phyloP scores from a whole-genome alignment of 1,284 basidiomycete genomes.

The Pascua sp. region DNA sequence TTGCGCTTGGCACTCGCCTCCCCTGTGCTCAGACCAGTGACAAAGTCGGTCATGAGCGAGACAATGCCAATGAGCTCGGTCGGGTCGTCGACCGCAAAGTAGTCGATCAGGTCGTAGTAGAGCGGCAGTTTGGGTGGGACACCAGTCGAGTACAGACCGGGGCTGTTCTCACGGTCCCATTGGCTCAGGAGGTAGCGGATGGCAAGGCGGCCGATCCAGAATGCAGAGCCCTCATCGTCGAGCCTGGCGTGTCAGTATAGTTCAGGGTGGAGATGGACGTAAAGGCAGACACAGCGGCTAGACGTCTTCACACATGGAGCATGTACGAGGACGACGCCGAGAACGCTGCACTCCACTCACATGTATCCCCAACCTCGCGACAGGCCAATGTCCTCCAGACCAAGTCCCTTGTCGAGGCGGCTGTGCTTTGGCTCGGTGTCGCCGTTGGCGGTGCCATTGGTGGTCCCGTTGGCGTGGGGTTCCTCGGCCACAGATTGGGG shows the following conservation, averaged over 20 bases:
- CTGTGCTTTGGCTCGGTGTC: not conserved
- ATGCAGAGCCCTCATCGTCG: conserved; percentile 44
- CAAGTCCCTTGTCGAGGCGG: conserved; percentile 16
- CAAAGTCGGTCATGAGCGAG: conserved; percentile 27
- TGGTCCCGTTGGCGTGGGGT: not conserved
- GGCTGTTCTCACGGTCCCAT: conserved; percentile 32
- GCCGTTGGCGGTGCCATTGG: not conserved
- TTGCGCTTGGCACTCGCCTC: conserved; percentile 36
- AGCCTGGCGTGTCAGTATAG: conserved; percentile 8
- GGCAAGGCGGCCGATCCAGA: conserved; percentile 41
- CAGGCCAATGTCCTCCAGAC: conserved; percentile 35
- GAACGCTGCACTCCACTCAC: not conserved
- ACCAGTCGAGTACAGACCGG: conserved; percentile 24
- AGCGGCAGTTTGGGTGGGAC: conserved; percentile 24
- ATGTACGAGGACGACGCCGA: too few relatives aligned
- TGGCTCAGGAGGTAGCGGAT: conserved; percentile 31
- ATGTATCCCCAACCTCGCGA: conserved; percentile 42
- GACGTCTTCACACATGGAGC: too few relatives aligned
- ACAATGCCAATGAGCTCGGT: conserved; percentile 36
- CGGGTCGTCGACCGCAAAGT: conserved; percentile 36
- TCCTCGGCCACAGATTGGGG: conserved; percentile 1
- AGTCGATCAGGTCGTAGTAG: conserved; percentile 34
- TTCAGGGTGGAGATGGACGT: conserved; percentile 1
- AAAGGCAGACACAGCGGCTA: conserved; percentile 2
- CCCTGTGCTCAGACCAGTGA: conserved; percentile 26